phyloP scores from a whole-genome alignment of 2,329 filamentous ascomycete genomes.

The Ceratocystis harringtonii region DNA sequence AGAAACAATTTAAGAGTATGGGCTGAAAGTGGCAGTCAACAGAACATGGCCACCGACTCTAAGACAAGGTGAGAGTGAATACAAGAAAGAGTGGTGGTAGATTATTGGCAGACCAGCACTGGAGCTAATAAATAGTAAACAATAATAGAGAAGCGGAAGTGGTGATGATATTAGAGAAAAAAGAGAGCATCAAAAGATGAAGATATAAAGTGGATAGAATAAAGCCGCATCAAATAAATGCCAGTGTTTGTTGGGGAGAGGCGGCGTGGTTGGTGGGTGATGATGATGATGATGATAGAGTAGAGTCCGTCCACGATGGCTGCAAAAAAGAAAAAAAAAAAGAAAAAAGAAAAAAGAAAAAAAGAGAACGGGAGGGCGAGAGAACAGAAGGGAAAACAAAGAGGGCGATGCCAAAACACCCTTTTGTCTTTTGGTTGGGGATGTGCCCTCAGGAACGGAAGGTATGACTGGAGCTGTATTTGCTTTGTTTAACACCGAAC shows the following conservation, averaged over 20 bases:
- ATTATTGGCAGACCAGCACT: neutral
- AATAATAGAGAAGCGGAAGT: constrained; percentile 7
- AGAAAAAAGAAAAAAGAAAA: neutral
- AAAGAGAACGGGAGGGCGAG: neutral
- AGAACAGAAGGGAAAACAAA: neutral
- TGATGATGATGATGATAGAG: constrained; percentile 5
- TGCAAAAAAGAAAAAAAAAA: neutral
- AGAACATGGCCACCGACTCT: neutral
- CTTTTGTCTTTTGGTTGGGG: neutral
- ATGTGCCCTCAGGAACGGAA: neutral
- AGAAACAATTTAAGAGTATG: neutral
- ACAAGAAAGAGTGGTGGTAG: neutral
- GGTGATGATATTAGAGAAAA: constrained; percentile 1
- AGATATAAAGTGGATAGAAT: neutral
- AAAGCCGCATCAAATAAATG: neutral
- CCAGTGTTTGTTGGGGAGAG: neutral
- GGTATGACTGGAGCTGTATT: neutral
- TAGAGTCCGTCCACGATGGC: constrained; percentile 1
- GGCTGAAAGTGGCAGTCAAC: neutral
- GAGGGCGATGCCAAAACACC: neutral
- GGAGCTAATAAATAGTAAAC: neutral
- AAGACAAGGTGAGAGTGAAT: neutral
- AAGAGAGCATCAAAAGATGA: neutral
- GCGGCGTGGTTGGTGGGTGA: neutral
- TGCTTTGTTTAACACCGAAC: neutral